phyloP scores from a whole-genome alignment of 192 early-diverging fungal species.

The Backusella psychrophila region DNA sequence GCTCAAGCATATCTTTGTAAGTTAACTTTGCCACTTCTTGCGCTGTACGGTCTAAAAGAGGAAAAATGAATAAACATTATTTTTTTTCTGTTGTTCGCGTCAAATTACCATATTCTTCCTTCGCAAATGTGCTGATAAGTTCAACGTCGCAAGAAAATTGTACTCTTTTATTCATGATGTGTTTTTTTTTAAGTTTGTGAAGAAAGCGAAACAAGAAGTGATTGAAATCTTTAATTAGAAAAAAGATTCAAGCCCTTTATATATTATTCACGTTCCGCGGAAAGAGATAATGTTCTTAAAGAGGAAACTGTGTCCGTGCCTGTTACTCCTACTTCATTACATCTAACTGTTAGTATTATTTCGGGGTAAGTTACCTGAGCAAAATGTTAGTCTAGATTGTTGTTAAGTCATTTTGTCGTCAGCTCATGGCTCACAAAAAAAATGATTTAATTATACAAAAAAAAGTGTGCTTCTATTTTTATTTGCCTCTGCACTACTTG shows the following conservation, averaged over 20 bases:
- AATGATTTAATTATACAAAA: not conserved
- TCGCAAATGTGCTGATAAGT: slow-evolving; percentile 17
- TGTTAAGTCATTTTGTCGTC: not conserved
- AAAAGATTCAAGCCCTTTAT: not conserved
- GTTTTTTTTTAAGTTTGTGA: not conserved
- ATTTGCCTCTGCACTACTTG: not conserved
- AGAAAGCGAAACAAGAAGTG: not conserved
- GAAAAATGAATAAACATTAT: not conserved
- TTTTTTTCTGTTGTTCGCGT: not conserved
- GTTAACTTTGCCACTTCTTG: slow-evolving; percentile 24
- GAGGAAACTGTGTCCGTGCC: not conserved
- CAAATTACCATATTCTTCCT: slow-evolving; percentile 24
- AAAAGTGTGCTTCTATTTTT: not conserved
- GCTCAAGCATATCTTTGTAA: slow-evolving; percentile 22
- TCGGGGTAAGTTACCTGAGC: not conserved
- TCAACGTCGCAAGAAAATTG: slow-evolving; percentile 23
- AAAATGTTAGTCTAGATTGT: not conserved
- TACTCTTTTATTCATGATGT: slow-evolving; percentile 14
- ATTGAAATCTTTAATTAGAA: not conserved
- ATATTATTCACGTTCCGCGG: not conserved
- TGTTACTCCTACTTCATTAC: not conserved
- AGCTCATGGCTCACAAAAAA: not conserved
- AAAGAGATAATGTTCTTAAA: not conserved
- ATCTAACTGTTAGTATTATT: not conserved
- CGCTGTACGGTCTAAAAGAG: slow-evolving; percentile 15